phyloP scores from a whole-genome alignment of 2,329 filamentous ascomycete species.

The Penicillium freii region DNA sequence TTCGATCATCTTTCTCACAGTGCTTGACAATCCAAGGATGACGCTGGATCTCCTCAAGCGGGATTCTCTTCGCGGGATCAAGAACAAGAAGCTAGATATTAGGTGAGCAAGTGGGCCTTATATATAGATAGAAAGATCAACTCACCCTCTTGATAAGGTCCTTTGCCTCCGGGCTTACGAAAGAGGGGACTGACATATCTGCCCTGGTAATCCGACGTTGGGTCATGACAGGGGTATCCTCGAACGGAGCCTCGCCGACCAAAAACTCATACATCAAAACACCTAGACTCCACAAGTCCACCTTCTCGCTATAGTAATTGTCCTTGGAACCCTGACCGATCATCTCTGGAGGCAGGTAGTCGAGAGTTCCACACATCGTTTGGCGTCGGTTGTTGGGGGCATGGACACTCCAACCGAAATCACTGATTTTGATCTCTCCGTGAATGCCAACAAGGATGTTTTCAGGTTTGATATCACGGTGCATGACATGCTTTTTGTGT shows the following conservation, averaged over 20 bases:
- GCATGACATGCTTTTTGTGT: constrained; percentile 96
- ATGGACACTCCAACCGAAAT: constrained; percentile 98
- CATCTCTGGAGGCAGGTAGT: constrained; percentile 99
- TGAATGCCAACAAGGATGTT: constrained; percentile 96
- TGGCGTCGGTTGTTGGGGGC: constrained; percentile 90
- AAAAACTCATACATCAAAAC: constrained; percentile 96
- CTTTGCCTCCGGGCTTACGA: constrained; percentile 83
- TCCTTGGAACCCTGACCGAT: constrained; percentile 75
- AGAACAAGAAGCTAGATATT: constrained; percentile 71
- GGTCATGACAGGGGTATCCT: constrained; percentile 93
- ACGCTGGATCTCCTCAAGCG: constrained; percentile 79
- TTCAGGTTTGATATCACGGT: constrained; percentile 95
- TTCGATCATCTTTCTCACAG: constrained; percentile 61
- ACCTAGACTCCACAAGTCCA: constrained; percentile 93
- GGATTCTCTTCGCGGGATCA: constrained; percentile 88
- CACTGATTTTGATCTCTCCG: constrained; percentile 96
- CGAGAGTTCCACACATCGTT: constrained; percentile 95
- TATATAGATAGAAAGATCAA: not conserved
- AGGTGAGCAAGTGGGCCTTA: constrained; percentile 21
- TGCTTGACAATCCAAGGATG: constrained; percentile 98
- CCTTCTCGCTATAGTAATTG: constrained; percentile 91
- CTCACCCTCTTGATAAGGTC: constrained; percentile 85
- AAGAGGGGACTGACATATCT: constrained; percentile 89
- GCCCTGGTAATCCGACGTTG: constrained; percentile 82
- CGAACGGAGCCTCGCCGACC: constrained; percentile 93